Conservation (phyloP, 495 filamentous ascomycete genomes). For the Glarea lozoyensis region DNA sequence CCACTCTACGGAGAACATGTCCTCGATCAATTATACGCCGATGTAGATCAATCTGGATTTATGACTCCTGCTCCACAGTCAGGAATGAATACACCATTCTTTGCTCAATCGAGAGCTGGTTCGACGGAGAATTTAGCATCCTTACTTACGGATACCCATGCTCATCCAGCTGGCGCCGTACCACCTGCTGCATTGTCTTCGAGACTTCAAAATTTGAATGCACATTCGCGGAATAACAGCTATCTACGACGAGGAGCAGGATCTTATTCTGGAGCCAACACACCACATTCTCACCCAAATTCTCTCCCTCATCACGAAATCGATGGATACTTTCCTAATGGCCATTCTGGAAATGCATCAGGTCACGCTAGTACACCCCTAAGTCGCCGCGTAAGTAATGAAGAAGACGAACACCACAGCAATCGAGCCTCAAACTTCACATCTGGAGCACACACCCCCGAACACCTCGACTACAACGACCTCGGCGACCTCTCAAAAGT, state of each 20-base stretch:
- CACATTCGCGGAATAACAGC: conserved; percentile 25
- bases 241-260: conserved; percentile 14
- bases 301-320: no score
- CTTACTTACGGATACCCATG: conserved; percentile 17
- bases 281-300: conserved; percentile 14
- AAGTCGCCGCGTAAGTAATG: conserved; percentile 48
- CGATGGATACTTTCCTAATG: no score
- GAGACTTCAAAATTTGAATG: conserved; percentile 50
- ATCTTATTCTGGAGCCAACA: conserved; percentile 16
- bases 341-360: conserved; percentile 27
- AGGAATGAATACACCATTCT: conserved; percentile 67
- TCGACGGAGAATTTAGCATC: conserved; percentile 69
- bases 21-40: conserved; percentile 82
- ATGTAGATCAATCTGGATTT: conserved; percentile 66
- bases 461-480: conserved; percentile 54
- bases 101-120: conserved; percentile 61
- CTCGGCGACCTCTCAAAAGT: conserved; percentile 61
- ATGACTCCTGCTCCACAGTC: conserved; percentile 67
- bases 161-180: conserved; percentile 41
- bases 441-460: conserved; percentile 47
- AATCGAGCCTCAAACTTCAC: conserved; percentile 21
- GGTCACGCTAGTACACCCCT: conserved; percentile 18
- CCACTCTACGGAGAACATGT: conserved; percentile 82
- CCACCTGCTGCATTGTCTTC: conserved; percentile 53
- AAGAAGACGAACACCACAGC: conserved; percentile 30